phyloP scores from a whole-genome alignment of 2,329 filamentous ascomycete genomes.

The Fusarium avenaceum region DNA sequence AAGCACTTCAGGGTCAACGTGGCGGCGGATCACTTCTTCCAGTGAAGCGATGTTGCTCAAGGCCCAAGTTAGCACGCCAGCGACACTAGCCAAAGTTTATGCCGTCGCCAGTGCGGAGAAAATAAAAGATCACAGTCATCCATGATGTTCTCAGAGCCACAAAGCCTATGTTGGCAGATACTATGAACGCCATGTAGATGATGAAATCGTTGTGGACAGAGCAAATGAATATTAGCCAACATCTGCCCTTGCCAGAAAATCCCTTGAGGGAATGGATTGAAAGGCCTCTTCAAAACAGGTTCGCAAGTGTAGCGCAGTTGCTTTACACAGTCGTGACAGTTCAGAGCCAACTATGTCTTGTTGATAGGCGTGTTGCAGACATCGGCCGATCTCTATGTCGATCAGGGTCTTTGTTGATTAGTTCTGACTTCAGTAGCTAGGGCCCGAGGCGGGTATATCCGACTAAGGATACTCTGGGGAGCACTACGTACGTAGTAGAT shows the following conservation, averaged over 20 bases:
- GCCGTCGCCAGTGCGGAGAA: slow-evolving; percentile 28
- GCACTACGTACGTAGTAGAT: slow-evolving; percentile 5
- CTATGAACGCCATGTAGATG: background rate
- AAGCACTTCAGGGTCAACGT: slow-evolving; percentile 9
- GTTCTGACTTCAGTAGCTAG: slow-evolving; percentile 3
- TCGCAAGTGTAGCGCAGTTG: background rate
- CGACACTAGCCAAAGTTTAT: slow-evolving; percentile 38
- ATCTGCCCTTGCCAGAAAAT: background rate
- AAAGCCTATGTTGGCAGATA: background rate
- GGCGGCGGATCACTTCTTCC: slow-evolving; percentile 12
- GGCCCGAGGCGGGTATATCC: slow-evolving; percentile 16
- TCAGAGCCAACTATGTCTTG: background rate
- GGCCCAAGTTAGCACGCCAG: slow-evolving; percentile 9
- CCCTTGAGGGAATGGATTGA: background rate
- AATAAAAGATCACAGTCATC: slow-evolving; percentile 12
- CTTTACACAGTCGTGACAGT: background rate
- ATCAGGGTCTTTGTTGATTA: slow-evolving; percentile 38
- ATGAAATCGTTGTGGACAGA: background rate
- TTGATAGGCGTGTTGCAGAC: background rate
- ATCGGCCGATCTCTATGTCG: slow-evolving; percentile 18
- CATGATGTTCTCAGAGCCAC: slow-evolving; percentile 7
- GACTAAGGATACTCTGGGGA: slow-evolving; percentile 5
- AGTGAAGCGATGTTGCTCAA: slow-evolving; percentile 7
- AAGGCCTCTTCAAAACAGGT: background rate
- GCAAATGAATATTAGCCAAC: background rate